These are phyloP conservation scores for Medicago lupulina DNA, from an alignment of 306 rosid species.

Conservation along the genomic window DNA sequence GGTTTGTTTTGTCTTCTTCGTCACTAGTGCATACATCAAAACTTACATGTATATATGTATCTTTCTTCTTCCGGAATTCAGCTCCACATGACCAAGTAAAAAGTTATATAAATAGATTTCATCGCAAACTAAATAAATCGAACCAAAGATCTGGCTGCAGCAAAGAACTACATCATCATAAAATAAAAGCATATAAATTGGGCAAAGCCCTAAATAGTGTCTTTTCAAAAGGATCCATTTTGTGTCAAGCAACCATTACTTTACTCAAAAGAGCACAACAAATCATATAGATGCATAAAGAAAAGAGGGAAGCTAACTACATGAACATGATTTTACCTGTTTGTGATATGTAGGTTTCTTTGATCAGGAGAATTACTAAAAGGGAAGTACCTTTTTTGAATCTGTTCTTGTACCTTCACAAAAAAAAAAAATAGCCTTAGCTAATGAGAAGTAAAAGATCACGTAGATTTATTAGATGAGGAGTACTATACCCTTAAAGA, in stretches of 20 bases:
- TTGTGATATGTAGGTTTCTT: constrained; percentile 54
- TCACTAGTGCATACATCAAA: constrained; percentile 6
- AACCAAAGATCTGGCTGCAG: constrained; percentile 48
- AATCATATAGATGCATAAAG: constrained; percentile 39
- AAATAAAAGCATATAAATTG: constrained; percentile 34
- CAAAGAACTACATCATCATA: constrained; percentile 14
- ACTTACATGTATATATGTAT: constrained; percentile 33
- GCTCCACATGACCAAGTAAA: constrained; percentile 50
- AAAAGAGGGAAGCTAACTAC: constrained; percentile 39
- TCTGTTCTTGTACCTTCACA: constrained; percentile 52
- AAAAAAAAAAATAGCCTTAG: constrained; percentile 44
- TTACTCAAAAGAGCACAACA: constrained; percentile 36
- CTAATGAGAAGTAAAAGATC: constrained; percentile 50
- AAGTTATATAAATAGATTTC: constrained; percentile 35
- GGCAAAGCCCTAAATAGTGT: constrained; percentile 51
- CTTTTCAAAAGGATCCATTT: constrained; percentile 44
- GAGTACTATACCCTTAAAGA: constrained; percentile 43
- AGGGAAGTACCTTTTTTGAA: constrained; percentile 57
- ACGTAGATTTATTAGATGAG: constrained; percentile 43
- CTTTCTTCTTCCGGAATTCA: constrained; percentile 39
- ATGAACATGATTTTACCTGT: constrained; percentile 62
- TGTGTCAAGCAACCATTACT: constrained; percentile 38
- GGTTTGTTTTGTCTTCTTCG: constrained; percentile 24
- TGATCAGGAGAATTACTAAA: constrained; percentile 56
- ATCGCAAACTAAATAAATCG: constrained; percentile 24